Evolutionary conservation across 495 filamentous ascomycete species (phyloP), one percentile per base, ranked within the genome.

Genomic region (Evansstolkia leycettana): DNA sequence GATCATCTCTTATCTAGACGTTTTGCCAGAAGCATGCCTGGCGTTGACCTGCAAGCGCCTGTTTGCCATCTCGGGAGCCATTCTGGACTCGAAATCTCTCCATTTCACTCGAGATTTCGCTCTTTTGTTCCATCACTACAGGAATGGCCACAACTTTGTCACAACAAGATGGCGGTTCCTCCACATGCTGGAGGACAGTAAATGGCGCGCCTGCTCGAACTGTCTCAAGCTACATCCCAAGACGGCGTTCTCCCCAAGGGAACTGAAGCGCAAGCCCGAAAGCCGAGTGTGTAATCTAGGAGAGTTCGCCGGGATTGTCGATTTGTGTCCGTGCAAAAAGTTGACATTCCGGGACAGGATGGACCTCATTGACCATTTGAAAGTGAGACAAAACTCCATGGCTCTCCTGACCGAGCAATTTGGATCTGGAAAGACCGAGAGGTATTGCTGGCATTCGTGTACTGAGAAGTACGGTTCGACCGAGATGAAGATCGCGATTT

Each of bases 241-340:
- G 20, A 44, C 38, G 17, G 48, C 55, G 6, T 67, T 64, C 17
- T 37, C 57, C 3, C 37, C 55, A 3, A 51, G 52, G 28, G 60
- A 67, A 36, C 31, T 65, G 5, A 45, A 50, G 41, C 52, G 52
- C 31, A 58, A 61, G 12, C 19, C 64, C 2, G 60, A 64, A 17
- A 40, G 41, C 14, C 55, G 64, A 11, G 43, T 46, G 7, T 67
- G 64, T 39, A 55, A 57, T 18, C 32, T 67, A 24, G 64, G 64
- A n/a, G 49, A 48, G 9, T 36, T 56, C 11, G 61, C 61, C 6
- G 64, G 64, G 3, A 50, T 67, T 20, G 60, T 67, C 25, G 64
- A 67, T 28, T 28, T 67, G 13, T 67, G 64, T 25, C 64, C 64
- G 12, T 67, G 64, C 58, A 63, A 57, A 32, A 67, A 67, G 38